Base-by-base conservation (phyloP, 176 grass and related monocot genomes). In the Carex pumila region DNA sequence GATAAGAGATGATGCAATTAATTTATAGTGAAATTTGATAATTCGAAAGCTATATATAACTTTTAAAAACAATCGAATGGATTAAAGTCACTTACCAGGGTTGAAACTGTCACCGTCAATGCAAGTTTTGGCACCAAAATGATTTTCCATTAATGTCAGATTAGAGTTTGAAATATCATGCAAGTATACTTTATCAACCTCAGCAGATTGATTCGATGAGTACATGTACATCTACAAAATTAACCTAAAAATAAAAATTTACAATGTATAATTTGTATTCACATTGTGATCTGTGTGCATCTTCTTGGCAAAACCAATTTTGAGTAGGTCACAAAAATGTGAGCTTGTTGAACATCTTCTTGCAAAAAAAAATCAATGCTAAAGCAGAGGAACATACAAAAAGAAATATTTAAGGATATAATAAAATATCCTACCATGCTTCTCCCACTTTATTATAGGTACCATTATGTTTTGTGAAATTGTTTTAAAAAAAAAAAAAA, bases 211-310 rank as follows among this genome's bases (percentile, higher is more conserved):
- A 84, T 90, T 89, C 7, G 79, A 83, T 61, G 90, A 90, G 85
- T 90, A 89, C 92, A 92, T 94, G 85, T 90, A 89, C 92, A 92
- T 94, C 55, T 93, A 70, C 14, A 81, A 81, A 83, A 63, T 29
- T 66, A 19, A 72, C 17, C 4, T 39, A 81, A 90, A 25, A 55
- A 81, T 66, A 85, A 77, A 19, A 60, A 62, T 69, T 81, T 74
- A 31, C 64, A 75, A n/a, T 10, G 59, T 31, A 53, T 29, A 61
- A 36, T 68, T 70, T 69, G n/a, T 66, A 13, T 71, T 71, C 1
- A 15, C 71, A 30, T 60, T 18, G 6, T 72, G 37, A 19, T 19
- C n/a, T 49, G 41, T 65, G 18, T 72, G 69, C 3, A 72, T 21
- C 1, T 65, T 65, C 58, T 61, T 19, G 6, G 17, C 18, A 19